Evolutionary conservation across 768 basidiomycete genomes (phyloP), one percentile per base, ranked within the genome.

Genomic region (Lactarius pseudohatsudake): DNA sequence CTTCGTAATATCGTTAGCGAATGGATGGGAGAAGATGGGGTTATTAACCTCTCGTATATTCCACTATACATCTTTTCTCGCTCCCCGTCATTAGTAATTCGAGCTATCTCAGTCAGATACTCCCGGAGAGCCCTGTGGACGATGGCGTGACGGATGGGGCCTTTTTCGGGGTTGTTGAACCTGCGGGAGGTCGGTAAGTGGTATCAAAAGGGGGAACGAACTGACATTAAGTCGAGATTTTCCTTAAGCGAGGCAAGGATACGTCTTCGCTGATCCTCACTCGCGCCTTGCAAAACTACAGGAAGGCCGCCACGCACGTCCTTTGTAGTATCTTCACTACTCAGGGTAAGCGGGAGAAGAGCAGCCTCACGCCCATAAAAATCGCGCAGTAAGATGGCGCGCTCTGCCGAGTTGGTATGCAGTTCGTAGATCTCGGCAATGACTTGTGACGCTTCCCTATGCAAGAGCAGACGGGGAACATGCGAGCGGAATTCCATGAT

Each of bases 91-190:
- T 90, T 86, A 22, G 83, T 77, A 18, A 86, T 72, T 34, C 79
- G 77, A 70, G 81, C 83, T 38, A 93, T 74, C 20, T 85, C 89
- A 30, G 79, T 77, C 1, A 97, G 76, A 72, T 95, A 95, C 73
- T 97, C 95, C 87, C 88, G 91, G 13, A 96, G 78, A 0, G 88
- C 90, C 20, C 92, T 85, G 73, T 98, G 95, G 11, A 96, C 90
- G 47, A 96, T 86, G 0, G 90, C 88, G 76, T 96, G 92, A 4
- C 90, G 88, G 11, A 94, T 81, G 1, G 92, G 87, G 13, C 91
- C 92, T 75, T 96, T 96, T 72, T 96, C 94, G 0, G 94, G 84
- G 71, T 96, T 94, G 74, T 96, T 92, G 75, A 94, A 94, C 54
- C 94, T 96, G 71, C 54, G 38, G 61, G 61, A 63, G 18, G 59